Percentiles rank a stretch among this genome's conserved stretches.
phyloP scores from a whole-genome alignment of 768 basidiomycete species.

The Leccinum boreale region DNA sequence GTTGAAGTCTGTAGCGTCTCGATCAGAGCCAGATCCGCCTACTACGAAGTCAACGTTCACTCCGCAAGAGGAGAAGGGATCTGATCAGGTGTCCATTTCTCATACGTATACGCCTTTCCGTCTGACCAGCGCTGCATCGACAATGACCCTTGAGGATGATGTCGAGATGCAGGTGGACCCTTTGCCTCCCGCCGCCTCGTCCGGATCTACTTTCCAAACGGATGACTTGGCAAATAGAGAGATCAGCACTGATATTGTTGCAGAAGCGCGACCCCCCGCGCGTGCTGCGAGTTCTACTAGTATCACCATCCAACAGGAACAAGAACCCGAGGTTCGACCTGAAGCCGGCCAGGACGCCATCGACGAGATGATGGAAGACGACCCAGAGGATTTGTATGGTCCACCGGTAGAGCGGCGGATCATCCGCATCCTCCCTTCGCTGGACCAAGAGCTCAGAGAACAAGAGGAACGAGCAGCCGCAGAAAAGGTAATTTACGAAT shows the following conservation, averaged over 20 bases:
- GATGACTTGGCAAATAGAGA: neutral
- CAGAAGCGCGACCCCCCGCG: neutral
- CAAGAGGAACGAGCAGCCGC: slow-evolving; percentile 14
- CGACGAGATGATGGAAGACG: slow-evolving; percentile 11
- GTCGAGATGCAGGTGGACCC: slow-evolving; percentile 14
- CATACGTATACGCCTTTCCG: neutral
- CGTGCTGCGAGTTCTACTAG: neutral
- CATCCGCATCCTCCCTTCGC: slow-evolving; percentile 25
- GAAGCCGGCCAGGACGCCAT: neutral
- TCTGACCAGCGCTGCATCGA: neutral
- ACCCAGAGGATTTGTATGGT: slow-evolving; percentile 28
- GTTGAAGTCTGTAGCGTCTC: neutral
- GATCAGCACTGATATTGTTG: neutral
- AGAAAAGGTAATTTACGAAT: slow-evolving; percentile 12
- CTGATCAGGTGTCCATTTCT: neutral
- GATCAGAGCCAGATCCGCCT: neutral
- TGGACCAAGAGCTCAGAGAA: slow-evolving; percentile 25
- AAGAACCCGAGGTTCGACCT: neutral
- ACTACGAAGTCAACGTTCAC: neutral
- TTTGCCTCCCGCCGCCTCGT: neutral
- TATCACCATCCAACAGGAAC: neutral
- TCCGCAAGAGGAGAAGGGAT: neutral
- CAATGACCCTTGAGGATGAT: slow-evolving; percentile 6
- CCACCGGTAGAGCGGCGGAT: slow-evolving; percentile 25
- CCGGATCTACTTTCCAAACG: neutral